Evolutionary conservation across 2,329 filamentous ascomycete species (phyloP).

Genomic region (Pseudocercospora cruenta): DNA sequence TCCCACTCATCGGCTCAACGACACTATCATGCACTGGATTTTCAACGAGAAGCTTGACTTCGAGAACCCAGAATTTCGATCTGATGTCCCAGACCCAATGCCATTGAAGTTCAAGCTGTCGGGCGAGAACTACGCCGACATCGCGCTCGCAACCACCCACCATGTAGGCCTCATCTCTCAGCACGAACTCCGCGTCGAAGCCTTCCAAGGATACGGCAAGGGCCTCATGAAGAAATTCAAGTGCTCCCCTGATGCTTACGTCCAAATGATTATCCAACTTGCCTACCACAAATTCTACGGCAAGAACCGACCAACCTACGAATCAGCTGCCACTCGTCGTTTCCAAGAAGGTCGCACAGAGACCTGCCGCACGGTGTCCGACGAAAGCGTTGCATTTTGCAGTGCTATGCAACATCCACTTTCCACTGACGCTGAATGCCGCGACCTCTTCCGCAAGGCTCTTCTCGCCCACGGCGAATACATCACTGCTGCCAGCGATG

Average conservation of each 20-base stretch:
- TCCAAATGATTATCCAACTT: conserved; percentile 98
- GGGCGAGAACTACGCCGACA: conserved; percentile 72
- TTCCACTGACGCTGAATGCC: conserved; percentile 65
- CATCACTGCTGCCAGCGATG: conserved; percentile 85
- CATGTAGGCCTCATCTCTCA: conserved; percentile 80
- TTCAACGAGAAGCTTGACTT: conserved; percentile 95
- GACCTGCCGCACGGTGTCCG: conserved; percentile 88
- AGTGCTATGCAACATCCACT: conserved; percentile 76
- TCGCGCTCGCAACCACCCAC: conserved; percentile 76
- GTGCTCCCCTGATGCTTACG: conserved; percentile 94
- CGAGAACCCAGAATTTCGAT: conserved; percentile 74
- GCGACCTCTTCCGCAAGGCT: conserved; percentile 79
- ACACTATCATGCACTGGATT: conserved; percentile 89
- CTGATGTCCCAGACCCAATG: conserved; percentile 79
- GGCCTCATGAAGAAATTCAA: conserved; percentile 99
- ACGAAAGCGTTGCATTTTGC: conserved; percentile 90
- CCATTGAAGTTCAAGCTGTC: conserved; percentile 78
- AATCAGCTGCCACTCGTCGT: conserved; percentile 89
- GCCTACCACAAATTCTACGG: conserved; percentile 99
- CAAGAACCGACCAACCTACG: conserved; percentile 95
- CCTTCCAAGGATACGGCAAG: conserved; percentile 97
- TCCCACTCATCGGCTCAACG: conserved; percentile 93
- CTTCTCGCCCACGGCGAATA: conserved; percentile 84
- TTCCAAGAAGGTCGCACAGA: conserved; percentile 97
- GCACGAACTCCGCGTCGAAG: conserved; percentile 90